phyloP scores from a whole-genome alignment of 1,139 yeast genomes.

The Yamadazyma triangularis region DNA sequence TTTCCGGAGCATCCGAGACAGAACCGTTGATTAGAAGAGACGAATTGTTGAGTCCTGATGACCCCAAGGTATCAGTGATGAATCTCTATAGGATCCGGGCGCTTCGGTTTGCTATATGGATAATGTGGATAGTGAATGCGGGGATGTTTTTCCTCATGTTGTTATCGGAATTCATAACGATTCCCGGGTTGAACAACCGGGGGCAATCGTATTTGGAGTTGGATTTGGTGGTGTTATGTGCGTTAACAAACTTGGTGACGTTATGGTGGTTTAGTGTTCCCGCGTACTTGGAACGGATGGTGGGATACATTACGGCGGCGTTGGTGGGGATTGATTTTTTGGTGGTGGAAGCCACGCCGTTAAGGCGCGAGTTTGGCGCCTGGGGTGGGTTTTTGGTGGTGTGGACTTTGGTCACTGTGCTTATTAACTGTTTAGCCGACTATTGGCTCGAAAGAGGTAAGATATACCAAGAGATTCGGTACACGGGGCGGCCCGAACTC shows the following conservation, averaged over 20 bases:
- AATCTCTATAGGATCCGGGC: conserved; percentile 47
- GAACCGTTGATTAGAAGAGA: conserved; percentile 9
- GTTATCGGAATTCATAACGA: conserved; percentile 55
- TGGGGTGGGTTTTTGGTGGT: conserved; percentile 48
- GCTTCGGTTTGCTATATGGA: conserved; percentile 37
- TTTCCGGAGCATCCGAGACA: conserved; percentile 5
- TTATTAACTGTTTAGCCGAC: conserved; percentile 49
- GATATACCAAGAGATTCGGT: conserved; percentile 48
- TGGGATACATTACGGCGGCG: conserved; percentile 46
- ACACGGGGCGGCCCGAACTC: conserved; percentile 56
- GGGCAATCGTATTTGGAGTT: conserved; percentile 62
- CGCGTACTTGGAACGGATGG: conserved; percentile 46
- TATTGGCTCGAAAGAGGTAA: conserved; percentile 51
- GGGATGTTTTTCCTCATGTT: conserved; percentile 42
- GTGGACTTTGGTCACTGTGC: conserved; percentile 53
- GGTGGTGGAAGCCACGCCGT: conserved; percentile 42
- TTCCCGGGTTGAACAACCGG: conserved; percentile 54
- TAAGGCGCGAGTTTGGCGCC: conserved; percentile 48
- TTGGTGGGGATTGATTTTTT: conserved; percentile 43
- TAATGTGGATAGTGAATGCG: conserved; percentile 34
- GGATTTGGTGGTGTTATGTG: conserved; percentile 44
- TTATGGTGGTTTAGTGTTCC: conserved; percentile 57
- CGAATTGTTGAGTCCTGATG: conserved; percentile 46
- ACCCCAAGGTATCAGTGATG: conserved; percentile 62
- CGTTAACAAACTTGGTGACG: conserved; percentile 46